Conservation (phyloP, 768 basidiomycete genomes). For the Tubosaeta brunneosetosa region DNA sequence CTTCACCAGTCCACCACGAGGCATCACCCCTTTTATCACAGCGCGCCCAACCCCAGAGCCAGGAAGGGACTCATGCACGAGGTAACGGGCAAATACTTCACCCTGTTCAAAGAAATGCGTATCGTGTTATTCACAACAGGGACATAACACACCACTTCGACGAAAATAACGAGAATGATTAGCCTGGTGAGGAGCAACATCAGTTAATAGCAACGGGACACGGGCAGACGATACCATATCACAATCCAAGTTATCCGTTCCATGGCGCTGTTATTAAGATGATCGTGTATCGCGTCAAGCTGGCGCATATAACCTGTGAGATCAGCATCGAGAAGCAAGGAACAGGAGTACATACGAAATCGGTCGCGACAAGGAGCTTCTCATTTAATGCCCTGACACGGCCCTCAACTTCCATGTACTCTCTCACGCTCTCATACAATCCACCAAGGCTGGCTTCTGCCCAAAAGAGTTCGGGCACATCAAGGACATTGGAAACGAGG, state of each 20-base stretch:
- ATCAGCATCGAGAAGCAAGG: neutral
- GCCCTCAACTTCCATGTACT: conserved; percentile 89
- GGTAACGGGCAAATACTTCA: conserved; percentile 73
- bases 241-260: conserved; percentile 83
- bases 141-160: conserved; percentile 60
- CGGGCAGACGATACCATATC: conserved; percentile 49
- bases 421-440: conserved; percentile 87
- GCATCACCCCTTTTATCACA: conserved; percentile 15
- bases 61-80: conserved; percentile 48
- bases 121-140: neutral
- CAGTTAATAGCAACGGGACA: conserved; percentile 38
- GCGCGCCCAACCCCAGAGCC: neutral
- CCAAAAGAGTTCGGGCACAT: conserved; percentile 94
- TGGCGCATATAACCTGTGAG: conserved; percentile 26
- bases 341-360: conserved; percentile 58
- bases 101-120: conserved; percentile 40
- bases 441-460: conserved; percentile 85
- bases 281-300: conserved; percentile 91
- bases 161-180: conserved; percentile 85
- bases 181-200: conserved; percentile 49
- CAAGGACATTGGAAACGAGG: conserved; percentile 87
- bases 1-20: conserved; percentile 22
- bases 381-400: conserved; percentile 86
- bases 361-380: conserved; percentile 79
- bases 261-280: conserved; percentile 86